These are phyloP conservation scores for Mycena latifolia DNA, from an alignment of 768 basidiomycete genomes.

Conservation along the genomic window DNA sequence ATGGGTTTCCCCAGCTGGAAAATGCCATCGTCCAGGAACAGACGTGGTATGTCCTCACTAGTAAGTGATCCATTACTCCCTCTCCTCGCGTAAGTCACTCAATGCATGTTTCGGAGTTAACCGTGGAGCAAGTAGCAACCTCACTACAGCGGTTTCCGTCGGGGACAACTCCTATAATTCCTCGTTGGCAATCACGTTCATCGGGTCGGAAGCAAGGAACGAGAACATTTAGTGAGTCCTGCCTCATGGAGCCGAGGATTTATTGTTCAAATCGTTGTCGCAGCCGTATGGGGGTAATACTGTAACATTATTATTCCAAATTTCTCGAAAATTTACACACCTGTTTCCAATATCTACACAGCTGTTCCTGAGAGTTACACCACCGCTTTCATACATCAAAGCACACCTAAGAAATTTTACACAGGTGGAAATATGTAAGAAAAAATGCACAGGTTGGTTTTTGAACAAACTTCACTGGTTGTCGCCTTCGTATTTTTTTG, in stretches of 20 bases:
- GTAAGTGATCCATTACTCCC: slow-evolving; percentile 47
- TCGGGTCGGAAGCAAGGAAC: slow-evolving; percentile 63
- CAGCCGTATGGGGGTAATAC: no score
- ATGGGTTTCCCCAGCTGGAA: slow-evolving; percentile 57
- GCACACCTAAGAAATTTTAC: no score
- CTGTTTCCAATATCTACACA: no score
- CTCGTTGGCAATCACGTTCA: slow-evolving; percentile 61
- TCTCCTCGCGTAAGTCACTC: not conserved
- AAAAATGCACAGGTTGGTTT: no score
- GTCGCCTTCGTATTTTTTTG: no score
- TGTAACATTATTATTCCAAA: no score
- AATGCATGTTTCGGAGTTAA: slow-evolving; percentile 49
- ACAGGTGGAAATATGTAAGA: no score
- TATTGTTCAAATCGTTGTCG: not conserved
- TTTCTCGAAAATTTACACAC: no score
- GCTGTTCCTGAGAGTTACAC: no score
- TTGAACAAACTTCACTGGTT: no score
- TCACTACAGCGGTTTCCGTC: slow-evolving; percentile 51
- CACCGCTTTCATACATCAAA: no score
- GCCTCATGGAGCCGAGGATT: not conserved
- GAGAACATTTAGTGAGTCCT: slow-evolving; percentile 71
- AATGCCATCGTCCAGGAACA: slow-evolving; percentile 61
- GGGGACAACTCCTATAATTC: slow-evolving; percentile 62
- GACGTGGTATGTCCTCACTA: slow-evolving; percentile 66
- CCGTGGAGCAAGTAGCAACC: slow-evolving; percentile 50